Evolutionary conservation across 768 basidiomycete genomes (phyloP).

Genomic region (Psilocybe cyanescens): DNA sequence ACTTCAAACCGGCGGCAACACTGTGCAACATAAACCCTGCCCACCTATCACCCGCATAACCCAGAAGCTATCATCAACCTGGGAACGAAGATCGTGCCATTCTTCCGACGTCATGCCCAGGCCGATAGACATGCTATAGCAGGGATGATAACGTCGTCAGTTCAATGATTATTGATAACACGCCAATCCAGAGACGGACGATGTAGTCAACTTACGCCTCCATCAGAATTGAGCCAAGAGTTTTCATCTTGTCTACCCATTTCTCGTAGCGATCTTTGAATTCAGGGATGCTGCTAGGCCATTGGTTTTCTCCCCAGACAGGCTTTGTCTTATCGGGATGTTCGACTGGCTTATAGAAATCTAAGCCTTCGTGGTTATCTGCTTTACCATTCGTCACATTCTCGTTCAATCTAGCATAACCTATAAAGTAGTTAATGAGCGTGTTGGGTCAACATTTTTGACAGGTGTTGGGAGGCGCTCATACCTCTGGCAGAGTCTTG

Average conservation of each 20-base stretch:
- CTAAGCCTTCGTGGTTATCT: constrained; percentile 85
- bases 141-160: neutral
- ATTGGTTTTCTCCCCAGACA: constrained; percentile 88
- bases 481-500: constrained; percentile 81
- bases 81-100: constrained; percentile 65
- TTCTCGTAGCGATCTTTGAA: constrained; percentile 69
- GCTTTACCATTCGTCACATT: constrained; percentile 86
- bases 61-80: constrained; percentile 91
- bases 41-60: constrained; percentile 82
- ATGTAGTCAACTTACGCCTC: constrained; percentile 65
- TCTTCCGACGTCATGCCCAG: constrained; percentile 74
- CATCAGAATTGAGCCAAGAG: constrained; percentile 81
- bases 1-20: neutral
- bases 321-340: constrained; percentile 70
- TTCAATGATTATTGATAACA: neutral
- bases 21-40: neutral
- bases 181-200: neutral
- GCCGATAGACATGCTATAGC: constrained; percentile 78
- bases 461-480: neutral
- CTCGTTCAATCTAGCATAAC: constrained; percentile 80
- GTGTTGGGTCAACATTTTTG: too few relatives aligned
- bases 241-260: constrained; percentile 89
- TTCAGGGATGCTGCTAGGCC: constrained; percentile 58
- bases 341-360: constrained; percentile 78
- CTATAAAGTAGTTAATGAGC: constrained; percentile 37